phyloP scores from a whole-genome alignment of 768 basidiomycete species.

The Mycena chlorophos region DNA sequence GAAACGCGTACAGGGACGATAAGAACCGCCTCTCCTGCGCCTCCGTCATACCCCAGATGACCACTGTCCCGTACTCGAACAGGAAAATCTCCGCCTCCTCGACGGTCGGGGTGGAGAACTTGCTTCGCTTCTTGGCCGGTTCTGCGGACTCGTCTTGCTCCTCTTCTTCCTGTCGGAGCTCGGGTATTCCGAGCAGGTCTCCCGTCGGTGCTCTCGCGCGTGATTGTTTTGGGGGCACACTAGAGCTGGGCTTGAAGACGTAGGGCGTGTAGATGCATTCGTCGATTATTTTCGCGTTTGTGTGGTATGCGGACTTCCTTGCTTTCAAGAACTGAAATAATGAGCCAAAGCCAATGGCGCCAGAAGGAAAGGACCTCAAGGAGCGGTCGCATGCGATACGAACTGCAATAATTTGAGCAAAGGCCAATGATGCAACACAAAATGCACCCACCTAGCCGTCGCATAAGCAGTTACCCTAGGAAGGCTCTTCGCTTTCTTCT shows the following conservation, averaged over 20 bases:
- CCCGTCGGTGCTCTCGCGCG: constrained; percentile 43
- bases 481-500: constrained; percentile 89
- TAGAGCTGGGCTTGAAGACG: constrained; percentile 37
- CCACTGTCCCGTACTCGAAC: constrained; percentile 92
- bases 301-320: constrained; percentile 77
- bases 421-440: not conserved
- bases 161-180: constrained; percentile 53
- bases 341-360: no score
- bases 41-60: constrained; percentile 98
- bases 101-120: constrained; percentile 63
- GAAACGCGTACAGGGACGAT: constrained; percentile 73
- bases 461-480: constrained; percentile 97
- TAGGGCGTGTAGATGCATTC: constrained; percentile 95
- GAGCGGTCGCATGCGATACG: constrained; percentile 85
- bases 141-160: constrained; percentile 32
- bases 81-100: constrained; percentile 90
- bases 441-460: constrained; percentile 68
- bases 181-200: constrained; percentile 78
- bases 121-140: constrained; percentile 56
- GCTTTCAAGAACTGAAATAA: constrained; percentile 70
- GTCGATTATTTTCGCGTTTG: constrained; percentile 85
- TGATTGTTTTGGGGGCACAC: not conserved
- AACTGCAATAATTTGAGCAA: constrained; percentile 45
- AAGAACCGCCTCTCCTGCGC: constrained; percentile 88
- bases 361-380: no score